Evolutionary conservation across 2,329 filamentous ascomycete genomes (phyloP).

Genomic region (Penicillium concentricum): DNA sequence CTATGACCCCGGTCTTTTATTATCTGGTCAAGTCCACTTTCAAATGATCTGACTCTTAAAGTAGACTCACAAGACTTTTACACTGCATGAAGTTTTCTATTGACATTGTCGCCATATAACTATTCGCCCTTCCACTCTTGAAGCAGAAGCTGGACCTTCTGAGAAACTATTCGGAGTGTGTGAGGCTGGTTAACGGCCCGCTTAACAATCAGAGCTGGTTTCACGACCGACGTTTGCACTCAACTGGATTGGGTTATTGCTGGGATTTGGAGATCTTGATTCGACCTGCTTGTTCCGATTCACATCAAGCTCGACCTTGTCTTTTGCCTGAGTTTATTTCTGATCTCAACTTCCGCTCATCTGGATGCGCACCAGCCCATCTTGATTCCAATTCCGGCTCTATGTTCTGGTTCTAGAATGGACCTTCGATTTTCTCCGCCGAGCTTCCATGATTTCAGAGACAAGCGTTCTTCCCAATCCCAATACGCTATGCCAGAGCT

Average conservation of each 20-base stretch:
- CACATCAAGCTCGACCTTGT: constrained; percentile 9
- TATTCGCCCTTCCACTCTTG: constrained; percentile 9
- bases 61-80: constrained; percentile 11
- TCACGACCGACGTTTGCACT: constrained; percentile 22
- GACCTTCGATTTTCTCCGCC: constrained; percentile 42
- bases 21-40: constrained; percentile 3
- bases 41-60: constrained; percentile 17
- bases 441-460: constrained; percentile 43
- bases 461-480: constrained; percentile 37
- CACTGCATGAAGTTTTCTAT: constrained; percentile 13
- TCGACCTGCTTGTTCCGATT: constrained; percentile 14
- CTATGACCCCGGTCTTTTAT: constrained; percentile 1
- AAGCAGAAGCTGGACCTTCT: constrained; percentile 24
- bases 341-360: constrained; percentile 12
- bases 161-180: constrained; percentile 3
- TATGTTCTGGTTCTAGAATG: constrained; percentile 39
- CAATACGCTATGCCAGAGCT: constrained; percentile 43
- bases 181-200: constrained; percentile 15
- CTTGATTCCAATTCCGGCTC: constrained; percentile 13
- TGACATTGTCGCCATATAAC: constrained; percentile 1
- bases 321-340: constrained; percentile 8
- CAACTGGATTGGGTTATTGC: constrained; percentile 27
- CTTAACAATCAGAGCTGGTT: constrained; percentile 22
- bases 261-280: constrained; percentile 19
- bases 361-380: background rate